Evolutionary conservation across 257 asterid genomes (phyloP), one percentile per base, ranked within the genome.

Genomic region (Petunia axillaris): DNA sequence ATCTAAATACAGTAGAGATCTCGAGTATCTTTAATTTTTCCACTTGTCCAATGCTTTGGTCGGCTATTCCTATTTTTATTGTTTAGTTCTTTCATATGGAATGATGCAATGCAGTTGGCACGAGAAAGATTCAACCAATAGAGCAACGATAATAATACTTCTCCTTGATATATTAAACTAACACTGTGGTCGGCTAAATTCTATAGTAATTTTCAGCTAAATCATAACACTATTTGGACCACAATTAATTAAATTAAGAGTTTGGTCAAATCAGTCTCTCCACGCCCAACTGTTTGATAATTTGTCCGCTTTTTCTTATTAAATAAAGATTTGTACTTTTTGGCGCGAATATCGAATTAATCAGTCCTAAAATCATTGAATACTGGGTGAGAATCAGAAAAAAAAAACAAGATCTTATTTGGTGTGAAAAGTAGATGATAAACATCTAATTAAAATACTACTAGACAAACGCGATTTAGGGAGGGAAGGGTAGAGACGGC

Each of bases 101-200:
- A 59, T 40, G 80, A 62, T 40, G 57, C 43, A 59, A 57, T 41
- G 54, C 11, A 41, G 67, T 77, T 41, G 58, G 71, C 71, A 77
- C 43, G 39, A 57, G 80, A 77, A 76, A 35, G 71, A 55, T 77
- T 55, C 70, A 77, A 77, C 80, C 66, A 62, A 77, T 54, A 41
- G 54, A 67, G 75, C 63, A 57, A 57, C 9, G 63, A 57, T 5
- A 1, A 70, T 70, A 25, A 25, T 5, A 70, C 9, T 70, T 9
- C 75, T 67, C 54, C 36, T 15, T 14, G 8, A 15, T 39, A 6
- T 8, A 67, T 68, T 16, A 44, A 44, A 44, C 57, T 67, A 67
- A 76, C 57, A 9, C 54, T 41, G 68, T 58, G 71, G 80, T 77
- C 80, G 80, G 80, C 80, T n/a, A 77, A 58, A 41, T 13, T 40